Base-by-base conservation (phyloP, 345 rosid species). In the Cochlearia excelsa region DNA sequence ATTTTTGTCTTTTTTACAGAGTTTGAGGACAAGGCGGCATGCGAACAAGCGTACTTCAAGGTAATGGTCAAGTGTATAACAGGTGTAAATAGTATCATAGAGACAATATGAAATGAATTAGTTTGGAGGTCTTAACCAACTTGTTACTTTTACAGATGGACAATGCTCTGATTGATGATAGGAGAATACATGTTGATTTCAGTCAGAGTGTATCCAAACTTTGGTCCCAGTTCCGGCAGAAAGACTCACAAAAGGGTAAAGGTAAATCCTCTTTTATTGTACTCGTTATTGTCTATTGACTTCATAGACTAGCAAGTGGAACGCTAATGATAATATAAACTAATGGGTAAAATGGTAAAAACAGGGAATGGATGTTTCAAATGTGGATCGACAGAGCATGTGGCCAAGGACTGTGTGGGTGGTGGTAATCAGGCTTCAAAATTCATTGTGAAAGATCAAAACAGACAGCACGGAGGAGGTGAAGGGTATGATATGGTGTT, bases 171-270 rank as follows among this genome's bases (percentile, higher is more conserved):
- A 93, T 93, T 61, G 99, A 93, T 54, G 99, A 93, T 76, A 77
- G 99, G 79, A 84, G 99, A 77, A 80, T 93, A 72, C 93, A 93
- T 75, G 97, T 89, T 51, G 97, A 89, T 77, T 93, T 93, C 59
- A 93, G 99, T 79, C 97, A 93, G 65, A 89, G 99, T 80, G 97
- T 93, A 58, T 66, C 99, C 53, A 87, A 80, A 72, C 88, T 83
- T 59, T 93, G 97, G 97, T 71, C 83, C 63, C 91, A 87, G 57
- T 93, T 66, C 78, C 74, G 82, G 70, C 84, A 81, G 61, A 89
- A 74, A 75, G 83, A 67, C 74, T 70, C 73, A 31, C 85, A 77
- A 49, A 70, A 23, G 39, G 80, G 78, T 46, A 80, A 80, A 78
- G 94, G 91, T 84, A 76, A 69, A 9, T 49, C 7, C 16, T 50